Evolutionary conservation across 768 basidiomycete genomes (phyloP), one percentile per base, ranked within the genome.

Genomic region (Boletus speciosus): DNA sequence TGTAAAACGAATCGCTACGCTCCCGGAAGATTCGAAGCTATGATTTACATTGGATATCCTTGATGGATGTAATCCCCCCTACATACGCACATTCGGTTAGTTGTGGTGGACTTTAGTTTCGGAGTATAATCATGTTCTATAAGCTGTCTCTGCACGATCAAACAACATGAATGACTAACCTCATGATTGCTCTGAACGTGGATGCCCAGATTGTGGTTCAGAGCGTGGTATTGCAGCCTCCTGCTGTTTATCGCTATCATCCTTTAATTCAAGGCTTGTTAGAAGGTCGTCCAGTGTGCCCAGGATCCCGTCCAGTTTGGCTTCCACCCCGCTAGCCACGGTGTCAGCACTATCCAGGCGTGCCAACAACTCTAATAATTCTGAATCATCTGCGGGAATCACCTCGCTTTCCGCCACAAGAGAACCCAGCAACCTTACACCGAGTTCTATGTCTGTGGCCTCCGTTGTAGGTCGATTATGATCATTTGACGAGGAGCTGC

Each of bases 241-340:
- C 32, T 40, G 54, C 23, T 49, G 7, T 19, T 36, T 31, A 11
- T 47, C 32, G 42, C 23, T 29, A 34, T 54, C 54, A 34, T 54
- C 54, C 21, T 53, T 47, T 27, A 48, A 42, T 51, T 79, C 79
- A 21, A 88, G 69, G 11, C 66, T 67, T 6, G 69, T 67, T 15
- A 90, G 64, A 8, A 90, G 68, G 11, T 58, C 60, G 63, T 89
- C 85, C 54, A 90, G 69, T 47, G 80, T 80, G 41, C 65, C 76
- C 49, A 91, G 69, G 34, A 91, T 71, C 19, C 65, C 74, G 62
- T 91, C 86, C 39, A 91, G 70, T 58, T 78, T 80, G 52, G 66
- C 65, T 63, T 90, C 89, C 43, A 91, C 76, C 3, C 76, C 83
- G 32, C 73, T 65, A 4, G 87, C 88, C 58, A 89, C 63, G 32